Evolutionary conservation across 257 asterid species (phyloP), one percentile per base, ranked within the genome.

Genomic region (Handroanthus guayacan): DNA sequence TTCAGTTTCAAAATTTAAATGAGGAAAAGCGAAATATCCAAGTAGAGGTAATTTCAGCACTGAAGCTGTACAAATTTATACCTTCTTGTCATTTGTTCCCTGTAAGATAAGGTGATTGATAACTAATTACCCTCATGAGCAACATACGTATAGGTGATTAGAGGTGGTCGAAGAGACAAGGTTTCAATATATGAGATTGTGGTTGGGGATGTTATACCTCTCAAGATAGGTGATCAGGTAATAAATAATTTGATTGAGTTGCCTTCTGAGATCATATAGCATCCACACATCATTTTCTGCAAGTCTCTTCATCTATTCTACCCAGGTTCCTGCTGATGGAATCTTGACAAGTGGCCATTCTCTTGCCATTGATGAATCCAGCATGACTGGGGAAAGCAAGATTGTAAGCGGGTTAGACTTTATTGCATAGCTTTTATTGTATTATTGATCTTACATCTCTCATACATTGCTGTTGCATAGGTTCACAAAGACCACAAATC

Each of bases 371-470:
- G 99, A 95, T 77, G 97, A 95, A 85, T 95, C 99, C 66, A 95
- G 99, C 89, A 95, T 95, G 99, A 95, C 99, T 3, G 99, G 99
- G 52, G 99, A 95, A 88, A 95, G 99, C 98, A 92, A 93, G 91
- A 85, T 87, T 80, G 98, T 93, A 88, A 89, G 97, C 83, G 83
- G 85, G 76, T 89, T 84, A 79, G 80, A 83, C 56, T 57, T 80
- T 84, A 71, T 72, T 65, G 67, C 13, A 43, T 75, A 75, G 72
- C 67, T 48, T 79, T 34, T 63, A 20, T 76, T 67, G 17, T 58
- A 67, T 69, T 44, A 69, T 72, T 68, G 67, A 76, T 54, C 71
- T 65, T 81, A 64, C 54, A 71, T 63, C 69, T 75, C 86, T 83
- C 69, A 77, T 44, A 31, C 43, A 43, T 39, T 55, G 63, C 76